A percentile compares a stretch with the other conserved stretches of the same genome.
These are phyloP conservation scores for Podospora pseudopauciseta DNA, from an alignment of 495 filamentous ascomycete genomes.

Conservation along the genomic window DNA sequence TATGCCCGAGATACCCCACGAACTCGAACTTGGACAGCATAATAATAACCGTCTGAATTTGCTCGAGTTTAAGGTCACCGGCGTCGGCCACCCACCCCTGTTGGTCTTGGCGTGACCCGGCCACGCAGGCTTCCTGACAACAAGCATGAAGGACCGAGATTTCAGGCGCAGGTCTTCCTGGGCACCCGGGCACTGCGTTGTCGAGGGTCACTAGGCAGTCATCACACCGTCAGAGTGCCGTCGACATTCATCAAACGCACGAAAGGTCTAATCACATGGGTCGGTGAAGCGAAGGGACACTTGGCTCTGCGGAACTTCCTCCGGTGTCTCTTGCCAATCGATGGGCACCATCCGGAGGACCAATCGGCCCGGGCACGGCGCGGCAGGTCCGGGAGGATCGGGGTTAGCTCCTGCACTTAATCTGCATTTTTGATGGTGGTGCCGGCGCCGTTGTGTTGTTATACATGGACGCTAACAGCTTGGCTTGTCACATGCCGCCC, in stretches of 20 bases:
- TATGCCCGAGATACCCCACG: neutral
- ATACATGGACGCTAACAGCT: neutral
- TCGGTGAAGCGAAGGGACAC: neutral
- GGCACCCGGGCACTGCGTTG: neutral
- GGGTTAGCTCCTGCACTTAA: slow-evolving; percentile 14
- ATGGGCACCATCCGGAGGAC: neutral
- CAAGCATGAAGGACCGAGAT: slow-evolving; percentile 2
- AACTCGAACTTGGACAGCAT: neutral
- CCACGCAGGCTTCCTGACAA: neutral
- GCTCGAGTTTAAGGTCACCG: neutral
- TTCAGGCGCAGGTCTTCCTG: neutral
- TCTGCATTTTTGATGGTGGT: neutral
- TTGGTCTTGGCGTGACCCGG: neutral
- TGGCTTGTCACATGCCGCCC: slow-evolving; percentile 8
- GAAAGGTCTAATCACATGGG: neutral
- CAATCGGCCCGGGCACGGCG: neutral
- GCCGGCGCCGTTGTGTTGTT: neutral
- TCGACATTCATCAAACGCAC: neutral
- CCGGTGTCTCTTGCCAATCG: neutral
- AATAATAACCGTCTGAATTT: neutral
- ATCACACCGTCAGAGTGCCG: neutral
- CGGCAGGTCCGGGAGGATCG: slow-evolving; percentile 17
- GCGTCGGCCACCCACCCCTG: neutral
- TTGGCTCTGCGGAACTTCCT: neutral
- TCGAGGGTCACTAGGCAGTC: neutral